phyloP scores from a whole-genome alignment of 1,284 basidiomycete genomes.

The Tremellales sp. region DNA sequence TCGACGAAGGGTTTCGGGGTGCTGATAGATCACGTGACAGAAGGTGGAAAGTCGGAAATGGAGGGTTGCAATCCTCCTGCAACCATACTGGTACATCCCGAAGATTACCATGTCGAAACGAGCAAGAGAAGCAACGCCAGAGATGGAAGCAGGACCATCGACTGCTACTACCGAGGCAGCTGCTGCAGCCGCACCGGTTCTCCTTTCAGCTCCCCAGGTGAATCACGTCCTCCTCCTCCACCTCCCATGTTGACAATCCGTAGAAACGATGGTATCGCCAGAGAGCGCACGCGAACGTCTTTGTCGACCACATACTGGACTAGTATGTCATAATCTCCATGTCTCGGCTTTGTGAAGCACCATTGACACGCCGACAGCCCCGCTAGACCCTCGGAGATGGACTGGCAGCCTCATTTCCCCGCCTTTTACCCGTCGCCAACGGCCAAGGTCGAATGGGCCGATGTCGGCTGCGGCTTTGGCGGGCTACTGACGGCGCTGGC shows the following conservation, averaged over 20 bases:
- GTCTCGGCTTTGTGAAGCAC: not conserved
- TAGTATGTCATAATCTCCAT: conserved; percentile 54
- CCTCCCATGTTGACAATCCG: not conserved
- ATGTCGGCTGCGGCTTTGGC: conserved; percentile 97
- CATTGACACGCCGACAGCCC: conserved; percentile 54
- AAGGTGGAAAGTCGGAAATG: conserved; percentile 2
- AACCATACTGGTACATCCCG: not conserved
- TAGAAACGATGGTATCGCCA: conserved; percentile 97
- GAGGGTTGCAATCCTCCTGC: not conserved
- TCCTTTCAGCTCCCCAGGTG: conserved; percentile 38
- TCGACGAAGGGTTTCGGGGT: conserved; percentile 4
- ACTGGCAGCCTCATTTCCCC: conserved; percentile 86
- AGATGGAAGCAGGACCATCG: conserved; percentile 7
- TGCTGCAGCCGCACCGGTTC: conserved; percentile 10
- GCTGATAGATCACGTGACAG: not conserved
- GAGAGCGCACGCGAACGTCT: conserved; percentile 96
- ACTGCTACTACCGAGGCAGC: conserved; percentile 9
- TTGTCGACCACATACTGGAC: conserved; percentile 88
- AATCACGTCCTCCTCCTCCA: conserved; percentile 3
- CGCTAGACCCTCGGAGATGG: conserved; percentile 67
- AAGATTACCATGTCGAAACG: conserved; percentile 34
- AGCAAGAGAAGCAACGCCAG: conserved; percentile 19
- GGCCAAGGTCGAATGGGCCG: conserved; percentile 79
- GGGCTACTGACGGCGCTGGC: conserved; percentile 88
- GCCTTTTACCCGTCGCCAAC: conserved; percentile 52